Base-by-base conservation (phyloP, 768 basidiomycete genomes). In the Trametes punicea region DNA sequence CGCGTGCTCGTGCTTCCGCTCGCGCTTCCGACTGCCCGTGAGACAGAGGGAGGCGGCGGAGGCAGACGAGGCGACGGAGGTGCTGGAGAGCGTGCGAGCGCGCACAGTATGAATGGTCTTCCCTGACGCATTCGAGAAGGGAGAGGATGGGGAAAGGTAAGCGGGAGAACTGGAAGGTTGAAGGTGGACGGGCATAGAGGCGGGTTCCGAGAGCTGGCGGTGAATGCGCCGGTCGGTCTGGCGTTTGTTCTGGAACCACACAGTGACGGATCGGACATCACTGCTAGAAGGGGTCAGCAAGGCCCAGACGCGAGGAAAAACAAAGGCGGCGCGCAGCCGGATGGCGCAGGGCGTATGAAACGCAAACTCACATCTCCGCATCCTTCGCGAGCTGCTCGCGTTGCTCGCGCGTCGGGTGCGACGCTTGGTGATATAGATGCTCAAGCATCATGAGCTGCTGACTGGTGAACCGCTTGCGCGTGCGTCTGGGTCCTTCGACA, bases 351-450 rank as follows among this genome's bases (percentile, higher is more conserved):
- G 16, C n/a, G 27, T 16, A 23, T 27, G 36, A 33, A 51, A 41
- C 40, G 46, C 31, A 46, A 13, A 75, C 85, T 67, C 70, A 88
- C 87, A 89, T 87, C 66, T 74, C 76, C 11, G 83, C 83, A 10
- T 81, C 73, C 39, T 69, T 75, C 8, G 86, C 86, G 39, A 87
- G 75, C 0, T 74, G 69, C 60, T 88, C 87, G 60, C 87, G 81
- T 59, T 88, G 82, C 57, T 84, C 83, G 31, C 87, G 80, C n/a
- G 85, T 85, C 4, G 87, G 87, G 65, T 88, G 87, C 0, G 85
- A 86, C 54, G 80, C 81, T 58, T 80, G 77, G 70, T 86, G 86
- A 66, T 84, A 89, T 40, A 89, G 79, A 59, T 84, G 79, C 69
- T 89, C 87, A 54, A 89, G 81, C 74, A 87, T 78, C 60, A 80